Base-by-base conservation (phyloP, 495 filamentous ascomycete genomes). In the Trichoderma orchidacearum region DNA sequence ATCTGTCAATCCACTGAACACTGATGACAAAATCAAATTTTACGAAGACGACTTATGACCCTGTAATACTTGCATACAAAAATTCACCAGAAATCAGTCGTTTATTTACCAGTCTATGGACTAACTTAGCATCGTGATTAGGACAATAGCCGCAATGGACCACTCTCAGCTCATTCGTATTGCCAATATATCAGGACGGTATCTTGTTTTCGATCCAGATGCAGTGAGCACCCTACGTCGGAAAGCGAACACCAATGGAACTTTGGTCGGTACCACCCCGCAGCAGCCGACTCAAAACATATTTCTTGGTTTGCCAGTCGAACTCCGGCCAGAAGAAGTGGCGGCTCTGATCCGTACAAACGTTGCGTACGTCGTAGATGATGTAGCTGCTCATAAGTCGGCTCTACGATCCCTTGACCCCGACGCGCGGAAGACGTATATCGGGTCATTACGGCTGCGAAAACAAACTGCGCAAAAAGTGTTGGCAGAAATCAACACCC, bases 201-300 rank as follows among this genome's bases (percentile, higher is more conserved):
- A 94, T 72, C 80, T 95, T 57, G 77, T 97, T 61, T 96, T 94
- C 74, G 89, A 92, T 66, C 80, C 87, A 64, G 80, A 91, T 58
- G 82, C 81, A 50, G 84, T 94, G 50, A 86, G 86, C 64, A 83
- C 89, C 72, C 73, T 95, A 58, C 85, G 93, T 59, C 81, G 84
- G 30, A 75, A 82, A 62, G 78, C 96, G 71, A 82, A 90, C 67
- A 94, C 96, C 63, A 89, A 87, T 63, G 90, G 90, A 53, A 87
- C 93, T 23, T 73, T 96, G 51, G 85, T 85, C 50, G 93, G 93
- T 38, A 87, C 85, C 3, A 81, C 96, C 36, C 90, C 94, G 2
- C 93, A 96, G 70, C 81, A 85, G 38, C 90, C 92, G 5, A 89
- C 92, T 62, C 93, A 98, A 68, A 98, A 96, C 74, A 78, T 96